These are phyloP conservation scores for Lasiodiplodia hormozganensis DNA, from an alignment of 2,329 filamentous ascomycete species.

Conservation along the genomic window DNA sequence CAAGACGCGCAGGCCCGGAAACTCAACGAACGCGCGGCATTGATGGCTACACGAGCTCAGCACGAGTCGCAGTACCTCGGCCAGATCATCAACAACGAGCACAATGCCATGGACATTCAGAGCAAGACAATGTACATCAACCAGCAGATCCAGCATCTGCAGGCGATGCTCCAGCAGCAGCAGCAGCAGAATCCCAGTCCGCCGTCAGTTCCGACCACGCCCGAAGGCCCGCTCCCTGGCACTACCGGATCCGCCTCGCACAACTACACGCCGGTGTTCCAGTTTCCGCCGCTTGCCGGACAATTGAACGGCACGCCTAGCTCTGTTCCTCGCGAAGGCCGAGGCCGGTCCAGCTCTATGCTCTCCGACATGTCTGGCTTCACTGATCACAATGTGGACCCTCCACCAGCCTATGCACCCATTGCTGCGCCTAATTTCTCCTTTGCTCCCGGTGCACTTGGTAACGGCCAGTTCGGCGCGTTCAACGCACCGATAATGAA, in stretches of 20 bases:
- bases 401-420: conserved; percentile 36
- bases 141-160: conserved; percentile 47
- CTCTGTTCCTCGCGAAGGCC: conserved; percentile 43
- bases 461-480: conserved; percentile 28
- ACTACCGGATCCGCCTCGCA: conserved; percentile 43
- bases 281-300: conserved; percentile 43
- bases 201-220: conserved; percentile 58
- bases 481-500: conserved; percentile 25
- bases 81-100: conserved; percentile 47
- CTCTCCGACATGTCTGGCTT: conserved; percentile 60
- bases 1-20: conserved; percentile 65
- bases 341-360: conserved; percentile 60
- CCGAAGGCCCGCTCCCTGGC: conserved; percentile 65
- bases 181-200: conserved; percentile 36
- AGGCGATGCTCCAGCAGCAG: conserved; percentile 50
- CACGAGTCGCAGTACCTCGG: conserved; percentile 48
- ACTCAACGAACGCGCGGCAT: conserved; percentile 47
- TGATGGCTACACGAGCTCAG: conserved; percentile 43
- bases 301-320: conserved; percentile 41
- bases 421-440: conserved; percentile 43
- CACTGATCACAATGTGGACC: conserved; percentile 54
- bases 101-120: conserved; percentile 48
- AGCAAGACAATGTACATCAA: conserved; percentile 44
- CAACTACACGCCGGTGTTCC: conserved; percentile 45
- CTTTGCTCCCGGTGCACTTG: conserved; percentile 45